Conservation (phyloP, 108 stramenopile genomes). For the Nitzschia putrida region DNA sequence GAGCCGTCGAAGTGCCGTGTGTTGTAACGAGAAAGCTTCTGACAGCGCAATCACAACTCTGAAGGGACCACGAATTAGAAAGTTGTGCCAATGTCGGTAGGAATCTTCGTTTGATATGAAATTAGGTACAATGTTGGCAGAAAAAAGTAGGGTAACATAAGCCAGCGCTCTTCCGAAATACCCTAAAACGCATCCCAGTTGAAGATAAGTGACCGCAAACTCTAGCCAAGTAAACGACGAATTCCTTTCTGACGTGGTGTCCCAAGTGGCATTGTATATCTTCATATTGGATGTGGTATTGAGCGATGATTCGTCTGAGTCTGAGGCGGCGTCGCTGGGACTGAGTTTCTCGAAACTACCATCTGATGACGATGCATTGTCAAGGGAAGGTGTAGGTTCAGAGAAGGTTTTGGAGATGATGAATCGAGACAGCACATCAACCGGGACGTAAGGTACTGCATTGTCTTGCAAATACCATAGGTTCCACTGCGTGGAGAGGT, state of each 20-base stretch:
- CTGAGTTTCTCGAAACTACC: slow-evolving; percentile 26
- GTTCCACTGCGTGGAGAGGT: slow-evolving; percentile 73
- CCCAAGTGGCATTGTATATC: slow-evolving; percentile 77
- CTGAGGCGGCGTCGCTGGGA: slow-evolving; percentile 26
- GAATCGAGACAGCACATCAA: slow-evolving; percentile 76
- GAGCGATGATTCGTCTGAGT: slow-evolving; percentile 1
- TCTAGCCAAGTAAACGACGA: slow-evolving; percentile 73
- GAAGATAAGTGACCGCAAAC: slow-evolving; percentile 67
- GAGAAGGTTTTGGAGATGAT: slow-evolving; percentile 62
- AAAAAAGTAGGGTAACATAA: slow-evolving; percentile 58
- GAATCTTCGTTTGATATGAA: slow-evolving; percentile 31
- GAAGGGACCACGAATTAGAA: slow-evolving; percentile 55
- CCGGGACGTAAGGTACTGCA: slow-evolving; percentile 73
- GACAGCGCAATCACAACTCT: slow-evolving; percentile 31
- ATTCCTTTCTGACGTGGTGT: slow-evolving; percentile 43
- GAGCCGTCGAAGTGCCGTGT: slow-evolving; percentile 32
- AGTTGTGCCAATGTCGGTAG: slow-evolving; percentile 51
- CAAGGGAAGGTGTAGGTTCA: background rate
- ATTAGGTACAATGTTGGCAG: slow-evolving; percentile 55
- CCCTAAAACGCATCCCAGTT: slow-evolving; percentile 68
- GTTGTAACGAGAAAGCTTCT: slow-evolving; percentile 26
- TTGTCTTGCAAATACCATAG: slow-evolving; percentile 76
- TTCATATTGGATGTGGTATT: background rate
- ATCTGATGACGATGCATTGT: slow-evolving; percentile 20
- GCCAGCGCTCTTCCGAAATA: slow-evolving; percentile 66